Conservation (phyloP, 305 asterid genomes). For the Monarda citriodora region DNA sequence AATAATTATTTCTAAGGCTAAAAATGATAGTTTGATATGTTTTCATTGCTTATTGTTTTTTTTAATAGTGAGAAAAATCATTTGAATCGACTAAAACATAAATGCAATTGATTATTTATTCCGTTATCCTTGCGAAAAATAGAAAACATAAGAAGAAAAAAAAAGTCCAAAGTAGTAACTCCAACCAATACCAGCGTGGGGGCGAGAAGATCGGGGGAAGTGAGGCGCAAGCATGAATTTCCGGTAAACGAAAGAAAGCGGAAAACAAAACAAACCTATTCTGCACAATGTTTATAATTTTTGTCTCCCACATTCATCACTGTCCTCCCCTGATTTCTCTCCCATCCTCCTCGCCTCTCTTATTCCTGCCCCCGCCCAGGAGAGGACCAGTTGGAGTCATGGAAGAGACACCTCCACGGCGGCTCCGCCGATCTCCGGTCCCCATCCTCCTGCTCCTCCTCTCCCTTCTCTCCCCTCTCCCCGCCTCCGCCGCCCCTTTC, state of each 20-base stretch:
- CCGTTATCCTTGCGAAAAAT: too few species aligned
- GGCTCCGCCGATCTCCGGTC: constrained; percentile 26
- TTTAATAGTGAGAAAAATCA: too few species aligned
- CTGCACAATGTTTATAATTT: background rate
- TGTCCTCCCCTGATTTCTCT: constrained; percentile 24
- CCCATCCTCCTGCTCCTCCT: constrained; percentile 56
- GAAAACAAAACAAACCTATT: constrained; percentile 6
- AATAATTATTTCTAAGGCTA: too few species aligned
- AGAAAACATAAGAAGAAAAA: too few species aligned
- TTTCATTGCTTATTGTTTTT: too few species aligned
- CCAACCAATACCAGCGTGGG: background rate
- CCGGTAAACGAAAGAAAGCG: background rate
- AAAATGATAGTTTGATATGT: too few species aligned
- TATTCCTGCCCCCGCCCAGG: constrained; percentile 30
- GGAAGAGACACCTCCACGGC: constrained; percentile 50
- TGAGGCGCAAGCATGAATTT: constrained; percentile 12
- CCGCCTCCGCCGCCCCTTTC: constrained; percentile 10
- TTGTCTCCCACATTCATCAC: constrained; percentile 2
- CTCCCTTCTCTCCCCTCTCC: constrained; percentile 34
- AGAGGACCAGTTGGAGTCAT: constrained; percentile 72
- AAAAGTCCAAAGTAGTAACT: background rate
- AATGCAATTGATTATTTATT: too few species aligned
- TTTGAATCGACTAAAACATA: too few species aligned
- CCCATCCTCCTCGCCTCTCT: constrained; percentile 22
- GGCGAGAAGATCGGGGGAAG: constrained; percentile 34